A percentile compares a stretch with the other conserved stretches of the same genome.
Conservation (phyloP, 495 filamentous ascomycete species). For the Coniosporium apollinis region DNA sequence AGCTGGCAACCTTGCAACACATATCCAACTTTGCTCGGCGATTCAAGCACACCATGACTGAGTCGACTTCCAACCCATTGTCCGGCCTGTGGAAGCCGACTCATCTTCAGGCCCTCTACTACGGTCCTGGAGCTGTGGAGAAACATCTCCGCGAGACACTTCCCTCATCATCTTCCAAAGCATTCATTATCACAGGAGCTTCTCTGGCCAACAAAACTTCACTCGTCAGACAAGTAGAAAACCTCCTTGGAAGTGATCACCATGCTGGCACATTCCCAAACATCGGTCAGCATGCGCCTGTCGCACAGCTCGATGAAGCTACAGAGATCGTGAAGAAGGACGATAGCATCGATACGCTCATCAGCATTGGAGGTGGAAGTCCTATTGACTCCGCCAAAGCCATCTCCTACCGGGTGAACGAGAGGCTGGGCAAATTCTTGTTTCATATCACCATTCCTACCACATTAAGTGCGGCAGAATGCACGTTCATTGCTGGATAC, state of each 20-base stretch:
- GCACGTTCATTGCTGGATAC: constrained; percentile 28
- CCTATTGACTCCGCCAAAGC: constrained; percentile 34
- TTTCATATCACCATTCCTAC: constrained; percentile 33
- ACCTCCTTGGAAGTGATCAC: constrained; percentile 20
- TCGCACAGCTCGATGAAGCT: constrained; percentile 30
- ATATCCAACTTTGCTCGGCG: no score
- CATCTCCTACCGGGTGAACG: constrained; percentile 26
- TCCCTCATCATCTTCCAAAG: constrained; percentile 25
- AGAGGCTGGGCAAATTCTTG: constrained; percentile 25
- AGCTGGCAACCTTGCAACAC: no score
- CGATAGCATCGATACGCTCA: constrained; percentile 28
- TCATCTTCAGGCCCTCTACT: constrained; percentile 27
- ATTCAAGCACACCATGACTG: constrained; percentile 19
- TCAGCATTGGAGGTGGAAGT: constrained; percentile 31
- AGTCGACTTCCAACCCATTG: constrained; percentile 22
- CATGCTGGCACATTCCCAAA: constrained; percentile 31
- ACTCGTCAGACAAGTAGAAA: constrained; percentile 28
- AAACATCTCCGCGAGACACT: constrained; percentile 26
- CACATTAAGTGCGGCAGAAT: constrained; percentile 31
- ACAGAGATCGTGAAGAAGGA: constrained; percentile 25
- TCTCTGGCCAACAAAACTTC: constrained; percentile 31
- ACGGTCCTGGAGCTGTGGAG: constrained; percentile 27
- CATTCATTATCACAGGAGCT: constrained; percentile 33
- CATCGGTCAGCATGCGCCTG: constrained; percentile 31
- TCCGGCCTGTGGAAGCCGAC: constrained; percentile 28